Percentiles rank a stretch among this genome's conserved stretches.
These are phyloP conservation scores for Stentor coeruleus DNA, from an alignment of 73 alveolate species.

Conservation along the genomic window DNA sequence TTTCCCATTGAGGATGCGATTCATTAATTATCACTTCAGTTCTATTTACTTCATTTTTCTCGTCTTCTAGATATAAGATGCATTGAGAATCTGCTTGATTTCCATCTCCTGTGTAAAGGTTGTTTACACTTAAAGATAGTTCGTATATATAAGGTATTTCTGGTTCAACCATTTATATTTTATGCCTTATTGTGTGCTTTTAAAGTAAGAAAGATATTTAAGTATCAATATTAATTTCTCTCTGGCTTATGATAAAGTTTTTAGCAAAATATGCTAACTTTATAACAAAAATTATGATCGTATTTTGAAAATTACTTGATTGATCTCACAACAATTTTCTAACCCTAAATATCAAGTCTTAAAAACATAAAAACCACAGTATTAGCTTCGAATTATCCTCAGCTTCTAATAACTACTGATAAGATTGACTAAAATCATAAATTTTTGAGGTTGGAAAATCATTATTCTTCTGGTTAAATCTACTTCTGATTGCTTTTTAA, in stretches of 20 bases:
- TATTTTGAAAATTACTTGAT: conserved; percentile 63
- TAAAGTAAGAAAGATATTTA: no score
- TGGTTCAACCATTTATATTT: no score
- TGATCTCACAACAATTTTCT: conserved; percentile 70
- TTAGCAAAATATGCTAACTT: conserved; percentile 74
- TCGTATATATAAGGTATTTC: no score
- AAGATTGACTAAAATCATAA: conserved; percentile 88
- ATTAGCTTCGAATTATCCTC: conserved; percentile 64
- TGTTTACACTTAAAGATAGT: no score
- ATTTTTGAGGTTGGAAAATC: conserved; percentile 91
- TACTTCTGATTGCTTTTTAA: conserved; percentile 78
- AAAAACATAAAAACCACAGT: conserved; percentile 87
- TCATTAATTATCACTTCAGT: no score
- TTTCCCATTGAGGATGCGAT: no score
- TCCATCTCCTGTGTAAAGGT: no score
- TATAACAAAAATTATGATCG: conserved; percentile 82
- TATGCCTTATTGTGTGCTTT: no score
- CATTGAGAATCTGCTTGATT: no score
- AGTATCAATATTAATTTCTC: no score
- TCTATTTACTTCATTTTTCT: no score
- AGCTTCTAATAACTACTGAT: conserved; percentile 86
- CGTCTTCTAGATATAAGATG: no score
- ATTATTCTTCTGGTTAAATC: conserved; percentile 35
- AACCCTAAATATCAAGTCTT: conserved; percentile 79
- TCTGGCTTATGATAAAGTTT: background rate